Base-by-base conservation (phyloP, 2,329 filamentous ascomycete species). In the Eutypella sp. region DNA sequence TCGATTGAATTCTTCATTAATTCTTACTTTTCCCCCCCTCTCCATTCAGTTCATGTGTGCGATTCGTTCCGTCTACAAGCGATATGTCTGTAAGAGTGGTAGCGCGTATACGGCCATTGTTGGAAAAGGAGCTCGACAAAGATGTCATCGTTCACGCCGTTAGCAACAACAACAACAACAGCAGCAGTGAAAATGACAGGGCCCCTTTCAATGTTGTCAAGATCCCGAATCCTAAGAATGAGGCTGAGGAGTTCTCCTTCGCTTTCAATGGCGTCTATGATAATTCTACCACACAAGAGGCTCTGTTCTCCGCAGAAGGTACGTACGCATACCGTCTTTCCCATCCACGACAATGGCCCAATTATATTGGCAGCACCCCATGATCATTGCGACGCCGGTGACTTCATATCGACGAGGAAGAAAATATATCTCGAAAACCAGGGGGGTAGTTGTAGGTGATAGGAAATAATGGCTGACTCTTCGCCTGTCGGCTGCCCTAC, bases 191-290 rank as follows among this genome's bases (percentile, higher is more conserved):
- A 42, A 70, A 79, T 40, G 78, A 78, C 54, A 78, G 75, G 53
- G n/a, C n/a, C n/a, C 75, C 82, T 18, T 81, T 78, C 51, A 84
- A 76, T 22, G 71, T 95, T 24, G 82, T 97, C 61, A 85, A 87
- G 65, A 95, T 97, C 59, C 92, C 92, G 3, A 96, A 90, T 62
- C 91, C 92, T 0, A 96, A 93, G 72, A 96, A 96, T 61, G 87
- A 89, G 53, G 74, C 79, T 19, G 92, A 97, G 68, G 87, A 91
- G 61, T 97, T 91, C 68, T 90, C 87, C 44, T 99, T 97, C 65
- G 82, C 91, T 43, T 97, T 97, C 76, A 95, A 93, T 73, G 81
- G 87, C 56, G 92, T 97, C 45, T 97, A 96, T 67, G 89, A 89
- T 60, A 81, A 85, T 57, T 67, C 78, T 29, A 85, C 87, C 15